Percentiles rank a stretch among this genome's conserved stretches.
These are phyloP conservation scores for Quaeritorhiza haematococci DNA, from an alignment of 371 early-diverging fungal species.

Conservation along the genomic window DNA sequence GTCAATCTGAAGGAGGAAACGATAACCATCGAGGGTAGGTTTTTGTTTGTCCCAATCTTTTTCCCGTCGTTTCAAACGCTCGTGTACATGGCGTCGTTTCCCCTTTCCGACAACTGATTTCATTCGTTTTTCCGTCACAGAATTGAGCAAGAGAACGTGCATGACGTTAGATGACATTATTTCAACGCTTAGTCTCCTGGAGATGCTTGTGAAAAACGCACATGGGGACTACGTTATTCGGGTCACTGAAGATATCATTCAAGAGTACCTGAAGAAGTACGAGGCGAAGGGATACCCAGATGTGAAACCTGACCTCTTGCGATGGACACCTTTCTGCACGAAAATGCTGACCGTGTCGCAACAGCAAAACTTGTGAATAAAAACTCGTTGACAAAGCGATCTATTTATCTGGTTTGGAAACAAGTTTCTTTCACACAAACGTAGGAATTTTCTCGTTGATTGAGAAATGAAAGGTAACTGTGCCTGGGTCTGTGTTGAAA, in stretches of 20 bases:
- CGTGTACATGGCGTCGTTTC: background rate
- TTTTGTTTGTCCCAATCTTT: background rate
- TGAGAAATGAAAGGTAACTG: too few species aligned
- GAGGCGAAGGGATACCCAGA: slow-evolving; percentile 21
- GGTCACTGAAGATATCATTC: slow-evolving; percentile 15
- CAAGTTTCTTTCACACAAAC: too few species aligned
- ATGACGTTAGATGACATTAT: slow-evolving; percentile 93
- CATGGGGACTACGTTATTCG: slow-evolving; percentile 30
- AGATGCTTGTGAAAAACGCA: slow-evolving; percentile 60
- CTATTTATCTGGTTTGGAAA: background rate
- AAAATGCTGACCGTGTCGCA: background rate
- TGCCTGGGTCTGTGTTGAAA: too few species aligned
- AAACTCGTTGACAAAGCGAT: background rate
- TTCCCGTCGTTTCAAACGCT: background rate
- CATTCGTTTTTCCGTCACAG: too few species aligned
- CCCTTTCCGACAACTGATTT: background rate
- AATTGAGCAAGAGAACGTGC: slow-evolving; percentile 75
- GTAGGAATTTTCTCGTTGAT: too few species aligned
- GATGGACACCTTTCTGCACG: slow-evolving; percentile 30
- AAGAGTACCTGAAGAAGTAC: slow-evolving; percentile 14
- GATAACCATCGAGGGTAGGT: background rate
- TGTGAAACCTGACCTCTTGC: slow-evolving; percentile 24
- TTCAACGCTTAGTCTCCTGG: slow-evolving; percentile 87
- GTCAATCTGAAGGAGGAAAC: slow-evolving; percentile 26
- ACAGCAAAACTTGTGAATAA: background rate